Base-by-base conservation (phyloP, 345 rosid species). In the Limnanthes douglasii region DNA sequence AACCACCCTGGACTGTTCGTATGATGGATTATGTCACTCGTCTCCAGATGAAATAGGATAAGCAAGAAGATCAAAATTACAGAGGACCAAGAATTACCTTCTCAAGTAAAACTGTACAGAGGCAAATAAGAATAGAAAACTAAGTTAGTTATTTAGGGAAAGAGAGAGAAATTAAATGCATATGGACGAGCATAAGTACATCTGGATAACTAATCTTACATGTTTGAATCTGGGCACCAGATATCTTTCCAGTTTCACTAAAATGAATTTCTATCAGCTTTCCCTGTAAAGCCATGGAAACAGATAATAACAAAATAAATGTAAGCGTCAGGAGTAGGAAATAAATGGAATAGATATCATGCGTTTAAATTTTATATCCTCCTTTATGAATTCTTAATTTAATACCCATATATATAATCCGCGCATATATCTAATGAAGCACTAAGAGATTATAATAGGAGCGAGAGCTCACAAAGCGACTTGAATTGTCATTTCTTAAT, bases 141-240 rank as follows among this genome's bases (percentile, higher is more conserved):
- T 18, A 25, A n/a, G 65, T 65, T 42, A 69, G 76, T 49, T 43
- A 45, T 46, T 43, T 31, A 20, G 8, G 34, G 45, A 38, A 29
- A 18, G 38, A n/a, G 30, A 35, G 8, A 43, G 39, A 18, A 33
- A 43, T n/a, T 21, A 33, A 14, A 34, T 15, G 31, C 14, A 24
- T 21, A 18, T 18, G 34, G 51, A 41, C n/a, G 21, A 15, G 1
- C 17, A 29, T 17, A 30, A 38, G 3, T 38, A 8, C 29, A 49
- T 22, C 21, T 34, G 13, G 26, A 21, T 38, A 40, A 53, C 34
- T 18, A 26, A 42, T 60, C 95, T 80, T 78, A 90, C 96, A 84
- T 31, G 98, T 90, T 66, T 90, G 95, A 60, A 90, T 67, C 56
- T 70, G 79, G 53, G 98, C 98, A 53, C 96, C 96, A n/a, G 98